Base-by-base conservation (phyloP, 2,329 filamentous ascomycete species). In the Penicillium sp. region DNA sequence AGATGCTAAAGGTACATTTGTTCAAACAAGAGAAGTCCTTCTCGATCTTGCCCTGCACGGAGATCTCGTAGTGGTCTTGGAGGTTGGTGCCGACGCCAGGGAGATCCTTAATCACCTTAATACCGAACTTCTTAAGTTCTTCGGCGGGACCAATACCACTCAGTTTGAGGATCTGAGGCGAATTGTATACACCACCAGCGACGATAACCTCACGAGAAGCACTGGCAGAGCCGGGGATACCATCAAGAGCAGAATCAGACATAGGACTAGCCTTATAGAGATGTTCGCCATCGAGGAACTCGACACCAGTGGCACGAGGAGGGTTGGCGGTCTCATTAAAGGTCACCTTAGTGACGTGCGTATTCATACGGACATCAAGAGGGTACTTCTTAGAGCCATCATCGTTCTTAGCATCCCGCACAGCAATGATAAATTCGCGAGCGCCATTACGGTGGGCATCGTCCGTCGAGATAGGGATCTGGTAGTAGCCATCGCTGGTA, bases 11-110 rank as follows among this genome's bases (percentile, higher is more conserved):
- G 10, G 71, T 75, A 60, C 72, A 75, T 27, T 64, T 61, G n/a
- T 67, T 54, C 37, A 70, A 68, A 42, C 71, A 53, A 39, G 61
- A 52, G 58, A 74, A 74, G 53, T 71, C 83, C 81, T 45, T 84
- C 29, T 31, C 29, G 4, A 31, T 31, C 29, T 13, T 31, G 29
- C 29, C 29, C 29, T 31, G 29, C 29, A 68, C 63, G 10, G 46
- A 33, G 49, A 62, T 55, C 35, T 68, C 65, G 27, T 67, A 66
- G 46, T 86, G 84, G 66, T 89, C 86, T 55, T 85, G 76, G 8
- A 90, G 77, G 72, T 88, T 86, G 56, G 80, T 81, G 6, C 87
- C 87, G 3, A 90, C 85, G 43, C 86, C 84, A 1, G 82, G 81
- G 0, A 84, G 81, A 57, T 87, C 78, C 9, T 81, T 75, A 16